A percentile compares a stretch with the other conserved stretches of the same genome.
Evolutionary conservation across 2,329 filamentous ascomycete species (phyloP).

Genomic region (Talaromyces islandicus): DNA sequence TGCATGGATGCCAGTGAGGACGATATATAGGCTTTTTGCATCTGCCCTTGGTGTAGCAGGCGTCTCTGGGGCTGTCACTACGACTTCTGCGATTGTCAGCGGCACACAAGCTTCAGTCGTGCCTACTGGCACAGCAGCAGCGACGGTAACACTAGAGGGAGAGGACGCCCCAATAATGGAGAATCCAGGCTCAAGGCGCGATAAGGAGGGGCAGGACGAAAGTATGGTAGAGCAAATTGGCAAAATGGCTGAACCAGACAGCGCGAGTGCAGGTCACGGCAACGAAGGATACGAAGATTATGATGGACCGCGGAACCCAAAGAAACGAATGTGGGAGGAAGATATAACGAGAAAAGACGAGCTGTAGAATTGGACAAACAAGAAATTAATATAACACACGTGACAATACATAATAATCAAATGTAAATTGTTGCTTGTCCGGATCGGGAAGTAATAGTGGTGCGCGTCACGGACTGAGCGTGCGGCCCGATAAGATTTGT

Average conservation of each 20-base stretch:
- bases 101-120: constrained; percentile 13
- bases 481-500: neutral
- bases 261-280: neutral
- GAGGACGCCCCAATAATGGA: constrained; percentile 10
- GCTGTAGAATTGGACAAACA: constrained; percentile 6
- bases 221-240: constrained; percentile 38
- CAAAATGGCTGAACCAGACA: constrained; percentile 27
- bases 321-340: constrained; percentile 46
- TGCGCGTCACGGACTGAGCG: constrained; percentile 4
- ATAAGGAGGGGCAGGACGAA: constrained; percentile 21
- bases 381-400: neutral
- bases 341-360: constrained; percentile 32
- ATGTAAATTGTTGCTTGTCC: neutral
- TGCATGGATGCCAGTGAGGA: constrained; percentile 71
- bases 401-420: neutral
- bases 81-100: constrained; percentile 13
- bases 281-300: constrained; percentile 23
- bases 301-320: constrained; percentile 39
- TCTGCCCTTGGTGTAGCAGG: constrained; percentile 51
- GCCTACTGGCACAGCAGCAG: constrained; percentile 11
- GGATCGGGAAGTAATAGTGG: constrained; percentile 5
- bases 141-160: neutral
- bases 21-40: constrained; percentile 56
- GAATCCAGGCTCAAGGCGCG: constrained; percentile 16
- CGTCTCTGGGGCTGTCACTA: constrained; percentile 21